Base-by-base conservation (phyloP, 2,329 filamentous ascomycete species). In the Chaetomiaceae sp. region DNA sequence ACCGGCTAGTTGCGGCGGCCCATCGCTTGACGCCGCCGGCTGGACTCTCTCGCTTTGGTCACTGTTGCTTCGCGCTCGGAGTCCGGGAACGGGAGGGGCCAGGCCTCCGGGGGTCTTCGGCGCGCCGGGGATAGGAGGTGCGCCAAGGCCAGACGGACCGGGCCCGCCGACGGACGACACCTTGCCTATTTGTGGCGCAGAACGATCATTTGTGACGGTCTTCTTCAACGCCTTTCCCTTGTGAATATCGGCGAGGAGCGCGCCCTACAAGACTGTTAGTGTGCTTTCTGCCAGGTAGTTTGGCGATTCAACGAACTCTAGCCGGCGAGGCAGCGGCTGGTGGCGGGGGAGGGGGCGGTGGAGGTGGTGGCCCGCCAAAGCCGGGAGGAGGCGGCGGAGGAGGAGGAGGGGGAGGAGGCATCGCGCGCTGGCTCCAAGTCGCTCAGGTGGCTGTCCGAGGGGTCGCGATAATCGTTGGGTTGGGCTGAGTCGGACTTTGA, bases 131-230 rank as follows among this genome's bases (percentile, higher is more conserved):
- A 96, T 77, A 20, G 91, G 87, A 36, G 91, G 91, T 45, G 91
- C 91, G 61, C 83, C 86, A 53, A 88, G 72, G 12, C 85, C 79
- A 50, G 82, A 76, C 55, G 80, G 83, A 29, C 77, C 79, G 12
- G 80, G 79, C 47, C 79, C 75, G 46, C 76, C 77, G 19, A 47
- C 57, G 11, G 60, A 57, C 48, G 78, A 76, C 47, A 76, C 65
- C 51, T 80, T 82, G 56, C 71, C 80, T 53, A 96, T 69, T 47
- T 80, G 64, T 0, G 92, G 92, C 7, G 89, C 89, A 20, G 91
- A 96, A 70, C 92, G 85, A 70, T 97, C 92, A 72, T 97, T 96
- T 62, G 91, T 89, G 52, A 90, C 85, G 29, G 89, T 79, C 71
- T 96, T 96, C 72, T 88, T 96, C 55, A 97, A 78, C 57, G 76